These are phyloP conservation scores for Aleurites moluccanus DNA, from an alignment of 441 rosid genomes.

Conservation along the genomic window DNA sequence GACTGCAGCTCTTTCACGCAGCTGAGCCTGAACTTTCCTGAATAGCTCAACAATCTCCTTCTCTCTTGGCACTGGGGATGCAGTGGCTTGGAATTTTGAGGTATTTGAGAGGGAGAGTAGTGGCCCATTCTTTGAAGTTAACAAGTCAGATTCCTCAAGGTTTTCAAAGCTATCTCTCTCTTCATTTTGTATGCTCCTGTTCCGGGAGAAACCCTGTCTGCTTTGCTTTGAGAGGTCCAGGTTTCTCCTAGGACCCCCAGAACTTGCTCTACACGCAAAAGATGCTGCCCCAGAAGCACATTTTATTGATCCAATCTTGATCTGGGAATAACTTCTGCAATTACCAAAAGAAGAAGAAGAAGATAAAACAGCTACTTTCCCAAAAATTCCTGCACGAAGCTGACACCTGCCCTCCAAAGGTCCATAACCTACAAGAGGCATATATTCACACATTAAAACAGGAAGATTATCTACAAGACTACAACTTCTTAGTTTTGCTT, in stretches of 20 bases:
- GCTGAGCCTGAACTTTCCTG: slow-evolving; percentile 75
- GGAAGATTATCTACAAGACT: not conserved
- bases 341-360: slow-evolving; percentile 35
- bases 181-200: slow-evolving; percentile 52
- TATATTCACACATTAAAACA: slow-evolving; percentile 5
- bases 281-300: slow-evolving; percentile 34
- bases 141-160: slow-evolving; percentile 51
- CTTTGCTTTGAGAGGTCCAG: slow-evolving; percentile 58
- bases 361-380: slow-evolving; percentile 41
- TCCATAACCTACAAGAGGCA: slow-evolving; percentile 47
- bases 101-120: slow-evolving; percentile 50
- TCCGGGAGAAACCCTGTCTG: slow-evolving; percentile 52
- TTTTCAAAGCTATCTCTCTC: slow-evolving; percentile 50
- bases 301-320: slow-evolving; percentile 39
- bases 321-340: slow-evolving; percentile 27
- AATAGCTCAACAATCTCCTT: slow-evolving; percentile 80
- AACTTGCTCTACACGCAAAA: slow-evolving; percentile 57
- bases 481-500: not conserved
- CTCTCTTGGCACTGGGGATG: slow-evolving; percentile 64
- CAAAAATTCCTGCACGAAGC: slow-evolving; percentile 43
- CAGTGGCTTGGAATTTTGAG: slow-evolving; percentile 61
- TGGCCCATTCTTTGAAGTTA: slow-evolving; percentile 57
- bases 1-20: slow-evolving; percentile 64
- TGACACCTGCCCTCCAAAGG: slow-evolving; percentile 42
- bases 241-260: slow-evolving; percentile 62